A percentile compares a stretch with the other conserved stretches of the same genome.
Evolutionary conservation across 2,329 filamentous ascomycete genomes (phyloP).

Genomic region (Trichoderma sp.): DNA sequence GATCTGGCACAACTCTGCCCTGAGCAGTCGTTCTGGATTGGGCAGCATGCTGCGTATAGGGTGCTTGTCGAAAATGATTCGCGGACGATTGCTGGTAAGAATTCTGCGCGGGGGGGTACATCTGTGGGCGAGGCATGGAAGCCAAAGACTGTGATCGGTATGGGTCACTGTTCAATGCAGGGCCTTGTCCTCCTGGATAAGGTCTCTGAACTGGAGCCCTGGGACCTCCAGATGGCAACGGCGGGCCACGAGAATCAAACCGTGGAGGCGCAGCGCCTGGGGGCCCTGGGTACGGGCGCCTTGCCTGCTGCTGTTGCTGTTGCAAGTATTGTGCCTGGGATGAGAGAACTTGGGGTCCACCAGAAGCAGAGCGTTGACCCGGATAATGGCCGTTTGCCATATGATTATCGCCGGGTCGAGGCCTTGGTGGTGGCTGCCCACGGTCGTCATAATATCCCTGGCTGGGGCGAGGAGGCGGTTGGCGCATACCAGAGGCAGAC

Average conservation of each 20-base stretch:
- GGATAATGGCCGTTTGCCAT: constrained; percentile 54
- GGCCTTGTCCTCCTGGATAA: constrained; percentile 60
- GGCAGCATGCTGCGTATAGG: constrained; percentile 60
- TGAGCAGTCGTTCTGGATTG: constrained; percentile 83
- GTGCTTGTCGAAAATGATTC: constrained; percentile 74
- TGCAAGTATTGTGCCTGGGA: constrained; percentile 47
- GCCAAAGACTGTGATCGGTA: constrained; percentile 94
- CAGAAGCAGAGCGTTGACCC: constrained; percentile 51
- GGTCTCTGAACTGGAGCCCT: constrained; percentile 55
- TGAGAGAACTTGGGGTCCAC: constrained; percentile 46
- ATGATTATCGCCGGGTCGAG: constrained; percentile 37
- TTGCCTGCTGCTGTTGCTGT: constrained; percentile 43
- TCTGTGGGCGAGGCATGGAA: constrained; percentile 67
- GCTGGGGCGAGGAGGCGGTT: constrained; percentile 59
- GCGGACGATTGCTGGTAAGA: constrained; percentile 65
- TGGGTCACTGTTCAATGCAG: constrained; percentile 78
- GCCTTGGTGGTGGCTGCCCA: constrained; percentile 28
- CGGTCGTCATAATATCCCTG: constrained; percentile 38
- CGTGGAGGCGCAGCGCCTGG: constrained; percentile 57
- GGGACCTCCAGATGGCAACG: constrained; percentile 40
- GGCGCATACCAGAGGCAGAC: constrained; percentile 57
- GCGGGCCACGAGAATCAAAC: constrained; percentile 59
- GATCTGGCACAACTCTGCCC: constrained; percentile 85
- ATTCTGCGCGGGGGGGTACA: constrained; percentile 64
- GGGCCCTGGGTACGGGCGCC: constrained; percentile 47